Percentiles rank a stretch among this genome's conserved stretches.
phyloP scores from a whole-genome alignment of 352 stramenopile species.

The Phytophthora constricta region DNA sequence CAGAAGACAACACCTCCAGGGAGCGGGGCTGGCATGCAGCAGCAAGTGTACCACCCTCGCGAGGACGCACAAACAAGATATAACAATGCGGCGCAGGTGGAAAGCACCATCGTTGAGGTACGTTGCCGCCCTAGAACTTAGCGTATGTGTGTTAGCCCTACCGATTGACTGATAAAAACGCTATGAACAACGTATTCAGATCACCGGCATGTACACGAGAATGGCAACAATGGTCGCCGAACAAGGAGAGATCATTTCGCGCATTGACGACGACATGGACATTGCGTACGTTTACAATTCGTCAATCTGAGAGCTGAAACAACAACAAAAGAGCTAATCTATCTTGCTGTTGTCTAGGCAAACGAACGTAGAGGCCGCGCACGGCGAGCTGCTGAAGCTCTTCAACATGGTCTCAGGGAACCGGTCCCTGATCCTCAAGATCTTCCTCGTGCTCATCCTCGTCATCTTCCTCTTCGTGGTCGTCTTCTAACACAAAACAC shows the following conservation, averaged over 20 bases:
- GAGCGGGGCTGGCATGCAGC: constrained; percentile 32
- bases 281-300: constrained; percentile 88
- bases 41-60: constrained; percentile 71
- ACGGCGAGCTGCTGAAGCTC: constrained; percentile 82
- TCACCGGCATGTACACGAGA: constrained; percentile 86
- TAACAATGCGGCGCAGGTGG: constrained; percentile 80
- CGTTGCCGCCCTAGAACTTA: neutral
- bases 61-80: constrained; percentile 78
- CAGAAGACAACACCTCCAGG: constrained; percentile 46
- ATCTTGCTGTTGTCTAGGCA: constrained; percentile 42
- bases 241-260: constrained; percentile 80
- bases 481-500: constrained; percentile 54
- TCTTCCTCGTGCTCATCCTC: constrained; percentile 83
- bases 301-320: no score
- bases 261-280: constrained; percentile 89
- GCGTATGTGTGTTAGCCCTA: neutral
- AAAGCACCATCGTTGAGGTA: constrained; percentile 88
- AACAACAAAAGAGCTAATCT: neutral
- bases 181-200: constrained; percentile 43
- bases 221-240: constrained; percentile 87
- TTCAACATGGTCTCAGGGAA: constrained; percentile 87
- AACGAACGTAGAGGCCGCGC: constrained; percentile 74
- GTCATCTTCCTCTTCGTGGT: constrained; percentile 89
- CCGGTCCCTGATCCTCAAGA: constrained; percentile 85
- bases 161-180: neutral